These are phyloP conservation scores for Solanum gracilifrons DNA, from an alignment of 257 asterid species.

Conservation along the genomic window DNA sequence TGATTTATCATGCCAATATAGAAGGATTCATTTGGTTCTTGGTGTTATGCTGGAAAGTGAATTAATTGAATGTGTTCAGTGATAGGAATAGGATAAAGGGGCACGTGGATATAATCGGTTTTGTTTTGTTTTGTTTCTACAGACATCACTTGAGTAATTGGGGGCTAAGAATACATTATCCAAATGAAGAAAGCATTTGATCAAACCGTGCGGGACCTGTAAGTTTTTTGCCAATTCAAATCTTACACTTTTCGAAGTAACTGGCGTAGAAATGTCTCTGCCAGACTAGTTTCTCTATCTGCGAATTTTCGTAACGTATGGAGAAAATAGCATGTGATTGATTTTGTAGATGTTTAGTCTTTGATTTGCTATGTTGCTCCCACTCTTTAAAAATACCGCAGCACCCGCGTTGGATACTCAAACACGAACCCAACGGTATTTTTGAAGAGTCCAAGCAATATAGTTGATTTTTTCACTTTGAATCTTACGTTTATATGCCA, in stretches of 20 bases:
- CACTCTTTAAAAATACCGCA: not conserved
- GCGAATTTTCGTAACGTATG: not conserved
- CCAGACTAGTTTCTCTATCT: not conserved
- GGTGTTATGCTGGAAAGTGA: not conserved
- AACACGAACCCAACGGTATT: not conserved
- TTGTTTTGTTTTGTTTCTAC: not conserved
- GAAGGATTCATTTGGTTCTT: not conserved
- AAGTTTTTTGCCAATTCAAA: constrained; percentile 22
- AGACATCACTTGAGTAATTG: not conserved
- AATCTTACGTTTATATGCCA: not conserved
- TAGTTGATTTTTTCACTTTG: not conserved
- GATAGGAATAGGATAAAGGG: not conserved
- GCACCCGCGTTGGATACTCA: not conserved
- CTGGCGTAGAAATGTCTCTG: not conserved
- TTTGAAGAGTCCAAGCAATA: not conserved
- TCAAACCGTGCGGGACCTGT: constrained; percentile 87
- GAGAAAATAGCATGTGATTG: not conserved
- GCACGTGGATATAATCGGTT: not conserved
- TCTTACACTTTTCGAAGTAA: not conserved
- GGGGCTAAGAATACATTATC: not conserved
- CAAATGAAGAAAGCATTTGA: constrained; percentile 77
- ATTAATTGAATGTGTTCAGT: not conserved
- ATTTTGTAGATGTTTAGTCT: not conserved
- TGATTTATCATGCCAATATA: not conserved
- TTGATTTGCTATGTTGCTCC: not conserved